phyloP scores from a whole-genome alignment of 345 rosid species.

The Salix arbutifolia region DNA sequence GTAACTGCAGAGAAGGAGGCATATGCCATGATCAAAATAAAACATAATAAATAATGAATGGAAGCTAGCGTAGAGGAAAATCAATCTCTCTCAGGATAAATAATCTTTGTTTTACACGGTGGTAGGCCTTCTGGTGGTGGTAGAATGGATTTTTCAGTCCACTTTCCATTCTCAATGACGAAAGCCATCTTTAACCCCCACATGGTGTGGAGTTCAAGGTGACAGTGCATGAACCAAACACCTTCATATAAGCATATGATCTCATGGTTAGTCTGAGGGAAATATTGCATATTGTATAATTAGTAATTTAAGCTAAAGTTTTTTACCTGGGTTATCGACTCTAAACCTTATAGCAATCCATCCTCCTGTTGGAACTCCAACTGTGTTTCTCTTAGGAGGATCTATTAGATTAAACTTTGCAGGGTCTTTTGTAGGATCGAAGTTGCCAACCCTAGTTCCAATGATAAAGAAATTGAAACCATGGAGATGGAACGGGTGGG shows the following conservation, averaged over 20 bases:
- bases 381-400: slow-evolving; percentile 16
- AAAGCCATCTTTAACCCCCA: slow-evolving; percentile 66
- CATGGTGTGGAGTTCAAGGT: slow-evolving; percentile 36
- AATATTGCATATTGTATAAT: not conserved
- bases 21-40: not conserved
- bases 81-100: slow-evolving; percentile 3
- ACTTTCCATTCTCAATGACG: slow-evolving; percentile 46
- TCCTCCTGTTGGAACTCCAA: slow-evolving; percentile 19
- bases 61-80: not conserved
- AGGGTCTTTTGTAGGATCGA: slow-evolving; percentile 5
- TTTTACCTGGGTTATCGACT: slow-evolving; percentile 28
- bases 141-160: slow-evolving; percentile 32
- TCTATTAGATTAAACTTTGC: slow-evolving; percentile 4
- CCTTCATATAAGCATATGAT: not conserved
- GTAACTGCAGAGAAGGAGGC: slow-evolving; percentile 11
- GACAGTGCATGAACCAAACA: slow-evolving; percentile 1
- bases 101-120: slow-evolving; percentile 16
- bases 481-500: slow-evolving; percentile 15
- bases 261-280: too few relatives aligned
- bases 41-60: not conserved
- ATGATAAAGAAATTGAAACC: slow-evolving; percentile 21
- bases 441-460: slow-evolving; percentile 19
- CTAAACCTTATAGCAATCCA: slow-evolving; percentile 15
- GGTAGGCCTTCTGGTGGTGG: slow-evolving; percentile 56
- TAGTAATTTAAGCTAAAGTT: slow-evolving; percentile 5